Evolutionary conservation across 257 asterid species (phyloP), one percentile per base, ranked within the genome.

Genomic region (Salvia hispanica): DNA sequence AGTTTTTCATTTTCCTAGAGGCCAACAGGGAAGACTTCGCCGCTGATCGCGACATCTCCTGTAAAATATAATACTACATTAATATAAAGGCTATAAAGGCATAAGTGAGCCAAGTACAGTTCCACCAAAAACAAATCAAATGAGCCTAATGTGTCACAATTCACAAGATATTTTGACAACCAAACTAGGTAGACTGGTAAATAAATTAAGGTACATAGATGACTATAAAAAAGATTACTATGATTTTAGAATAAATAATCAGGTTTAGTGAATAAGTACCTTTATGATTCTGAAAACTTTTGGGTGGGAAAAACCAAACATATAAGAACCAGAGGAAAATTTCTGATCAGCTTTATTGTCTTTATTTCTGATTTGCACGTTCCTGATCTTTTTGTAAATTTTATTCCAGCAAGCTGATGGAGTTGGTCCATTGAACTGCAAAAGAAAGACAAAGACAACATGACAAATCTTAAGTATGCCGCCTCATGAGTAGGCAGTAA

Each of bases 381-480:
- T 78, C 85, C 76, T 82, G 63, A 89, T 82, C 75, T 80, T 84
- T 77, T 84, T 78, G 85, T 78, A 87, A 63, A 91, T 90, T 76
- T 85, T 87, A 66, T 79, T 87, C 98, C 98, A 89, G 86, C 95
- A 87, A 72, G 90, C 88, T 70, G 86, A 78, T 69, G 98, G 96
- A 63, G 88, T 89, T 18, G 90, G 64, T 66, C 98, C 98, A 57
- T 71, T 82, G 75, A 91, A 85, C 98, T 91, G 91, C 47, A 72
- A 73, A 75, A 73, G 39, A 9, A 64, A 78, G 62, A 56, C 31
- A 56, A 51, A 36, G 71, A 64, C 59, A 47, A 56, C 52, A 51
- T 69, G 42, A 54, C 54, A 58, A 47, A 52, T 48, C 54, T 39
- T 69, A 63, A 63, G 56, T 65, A 9, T 54, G 61, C 58, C 43